Conservation (phyloP, 1,284 basidiomycete genomes). For the Moesziomyces parantarcticus region DNA sequence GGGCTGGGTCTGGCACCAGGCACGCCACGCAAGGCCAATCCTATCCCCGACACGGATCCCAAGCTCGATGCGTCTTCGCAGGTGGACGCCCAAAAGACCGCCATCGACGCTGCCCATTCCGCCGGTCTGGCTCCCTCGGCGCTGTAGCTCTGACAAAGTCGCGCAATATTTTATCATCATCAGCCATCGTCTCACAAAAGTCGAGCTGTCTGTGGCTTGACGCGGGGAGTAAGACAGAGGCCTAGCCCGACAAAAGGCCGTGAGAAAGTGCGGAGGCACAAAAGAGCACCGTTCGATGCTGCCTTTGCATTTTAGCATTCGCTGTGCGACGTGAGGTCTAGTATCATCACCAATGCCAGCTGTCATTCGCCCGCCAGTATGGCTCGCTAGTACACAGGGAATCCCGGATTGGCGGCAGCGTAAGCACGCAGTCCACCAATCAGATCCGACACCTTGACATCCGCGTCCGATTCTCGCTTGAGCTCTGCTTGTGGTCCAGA, state of each 20-base stretch:
- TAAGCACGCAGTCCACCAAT: conserved; percentile 54
- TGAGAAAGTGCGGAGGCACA: no score
- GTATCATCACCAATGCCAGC: no score
- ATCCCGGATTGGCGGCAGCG: conserved; percentile 34
- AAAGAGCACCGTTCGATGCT: no score
- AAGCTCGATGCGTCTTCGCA: background rate
- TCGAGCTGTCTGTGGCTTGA: no score
- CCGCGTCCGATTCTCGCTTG: conserved; percentile 89
- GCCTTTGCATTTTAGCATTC: no score
- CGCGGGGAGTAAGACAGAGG: no score
- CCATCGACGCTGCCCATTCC: conserved; percentile 19
- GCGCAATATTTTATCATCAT: conserved; percentile 3
- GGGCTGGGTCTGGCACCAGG: conserved; percentile 20
- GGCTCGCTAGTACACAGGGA: conserved; percentile 49
- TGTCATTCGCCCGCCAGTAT: no score
- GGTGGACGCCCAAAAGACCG: background rate
- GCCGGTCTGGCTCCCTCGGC: conserved; percentile 36
- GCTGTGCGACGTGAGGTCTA: no score
- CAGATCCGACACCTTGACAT: conserved; percentile 40
- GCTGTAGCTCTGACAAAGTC: conserved; percentile 1
- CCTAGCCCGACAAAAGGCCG: no score
- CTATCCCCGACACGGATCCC: conserved; percentile 3
- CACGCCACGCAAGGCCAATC: conserved; percentile 8
- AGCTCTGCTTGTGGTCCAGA: background rate
- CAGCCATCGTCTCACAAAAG: background rate